These are phyloP conservation scores for Hymenoscyphus fraxineus DNA, from an alignment of 2,329 filamentous ascomycete genomes.

Conservation along the genomic window DNA sequence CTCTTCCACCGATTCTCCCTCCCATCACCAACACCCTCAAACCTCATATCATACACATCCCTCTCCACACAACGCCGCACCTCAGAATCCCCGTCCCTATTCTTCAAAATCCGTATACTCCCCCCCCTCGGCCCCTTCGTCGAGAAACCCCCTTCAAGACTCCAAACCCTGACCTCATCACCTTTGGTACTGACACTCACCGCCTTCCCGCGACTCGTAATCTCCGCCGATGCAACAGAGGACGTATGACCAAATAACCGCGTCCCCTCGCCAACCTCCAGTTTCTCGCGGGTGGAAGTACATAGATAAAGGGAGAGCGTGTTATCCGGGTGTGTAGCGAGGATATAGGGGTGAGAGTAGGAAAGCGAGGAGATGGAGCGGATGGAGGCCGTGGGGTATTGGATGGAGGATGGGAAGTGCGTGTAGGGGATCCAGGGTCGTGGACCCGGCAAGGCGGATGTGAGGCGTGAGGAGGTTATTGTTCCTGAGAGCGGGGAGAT, in stretches of 20 bases:
- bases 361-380: constrained; percentile 29
- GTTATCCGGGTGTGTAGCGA: constrained; percentile 67
- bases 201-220: constrained; percentile 66
- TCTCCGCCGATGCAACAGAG: constrained; percentile 62
- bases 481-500: constrained; percentile 40
- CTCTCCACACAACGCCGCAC: not conserved
- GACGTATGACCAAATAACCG: constrained; percentile 71
- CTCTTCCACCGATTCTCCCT: constrained; percentile 18
- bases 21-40: too few relatives aligned
- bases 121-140: constrained; percentile 39
- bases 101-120: constrained; percentile 41
- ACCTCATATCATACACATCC: not conserved
- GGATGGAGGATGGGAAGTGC: constrained; percentile 21
- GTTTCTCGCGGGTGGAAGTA: constrained; percentile 51
- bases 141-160: constrained; percentile 56
- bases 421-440: constrained; percentile 38
- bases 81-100: not conserved
- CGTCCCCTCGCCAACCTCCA: constrained; percentile 57
- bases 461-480: constrained; percentile 45
- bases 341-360: constrained; percentile 63
- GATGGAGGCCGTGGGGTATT: constrained; percentile 32
- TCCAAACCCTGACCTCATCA: constrained; percentile 62
- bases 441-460: constrained; percentile 46
- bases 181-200: constrained; percentile 63
- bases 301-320: constrained; percentile 68